Evolutionary conservation across 768 basidiomycete species (phyloP).

Genomic region (Ephemerocybe angulata): DNA sequence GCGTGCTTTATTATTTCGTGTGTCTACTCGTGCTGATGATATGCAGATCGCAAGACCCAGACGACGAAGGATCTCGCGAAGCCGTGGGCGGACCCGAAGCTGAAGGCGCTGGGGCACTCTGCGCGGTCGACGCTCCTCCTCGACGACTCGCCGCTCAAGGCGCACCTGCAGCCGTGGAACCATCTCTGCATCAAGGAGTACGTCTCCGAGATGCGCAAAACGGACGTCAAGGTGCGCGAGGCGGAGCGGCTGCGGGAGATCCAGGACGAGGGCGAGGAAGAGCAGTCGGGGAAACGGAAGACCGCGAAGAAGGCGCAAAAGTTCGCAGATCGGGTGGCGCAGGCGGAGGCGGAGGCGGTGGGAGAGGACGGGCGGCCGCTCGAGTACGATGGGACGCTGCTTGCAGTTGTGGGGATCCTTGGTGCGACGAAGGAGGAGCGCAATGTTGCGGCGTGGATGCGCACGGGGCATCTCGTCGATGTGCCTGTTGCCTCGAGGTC

Average conservation of each 20-base stretch:
- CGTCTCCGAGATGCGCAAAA: slow-evolving; percentile 37
- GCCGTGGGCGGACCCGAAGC: slow-evolving; percentile 46
- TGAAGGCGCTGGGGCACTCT: slow-evolving; percentile 32
- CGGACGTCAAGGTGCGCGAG: slow-evolving; percentile 23
- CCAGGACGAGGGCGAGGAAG: slow-evolving; percentile 3
- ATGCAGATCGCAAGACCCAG: slow-evolving; percentile 38
- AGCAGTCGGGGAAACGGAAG: slow-evolving; percentile 12
- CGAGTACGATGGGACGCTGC: slow-evolving; percentile 50
- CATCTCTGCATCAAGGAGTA: slow-evolving; percentile 79
- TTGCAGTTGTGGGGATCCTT: slow-evolving; percentile 66
- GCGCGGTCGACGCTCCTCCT: slow-evolving; percentile 45
- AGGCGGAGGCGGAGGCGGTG: slow-evolving; percentile 10
- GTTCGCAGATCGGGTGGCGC: neutral
- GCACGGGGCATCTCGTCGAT: slow-evolving; percentile 45
- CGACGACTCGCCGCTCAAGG: slow-evolving; percentile 55
- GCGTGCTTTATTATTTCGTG: slow-evolving; percentile 28
- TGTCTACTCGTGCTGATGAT: neutral
- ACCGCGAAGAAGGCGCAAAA: slow-evolving; percentile 16
- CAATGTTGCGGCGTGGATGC: slow-evolving; percentile 69
- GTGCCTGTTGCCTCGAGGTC: neutral
- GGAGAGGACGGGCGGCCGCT: slow-evolving; percentile 1
- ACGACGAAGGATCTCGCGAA: slow-evolving; percentile 77
- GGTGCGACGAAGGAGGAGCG: slow-evolving; percentile 54
- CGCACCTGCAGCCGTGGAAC: slow-evolving; percentile 72
- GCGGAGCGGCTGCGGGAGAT: slow-evolving; percentile 9